phyloP scores from a whole-genome alignment of 345 rosid genomes.

The Citrus unshiu region DNA sequence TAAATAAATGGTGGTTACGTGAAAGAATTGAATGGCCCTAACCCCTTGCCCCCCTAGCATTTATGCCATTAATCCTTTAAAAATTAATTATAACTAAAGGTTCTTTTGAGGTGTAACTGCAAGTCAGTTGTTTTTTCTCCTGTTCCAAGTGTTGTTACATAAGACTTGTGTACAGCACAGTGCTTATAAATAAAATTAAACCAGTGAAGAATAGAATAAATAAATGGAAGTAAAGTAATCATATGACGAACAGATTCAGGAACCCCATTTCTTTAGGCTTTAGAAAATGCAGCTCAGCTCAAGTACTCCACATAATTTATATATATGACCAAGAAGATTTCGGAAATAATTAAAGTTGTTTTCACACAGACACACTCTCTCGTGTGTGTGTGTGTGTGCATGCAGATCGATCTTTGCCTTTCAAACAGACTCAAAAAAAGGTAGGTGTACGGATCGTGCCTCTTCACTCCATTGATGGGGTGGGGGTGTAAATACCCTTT shows the following conservation, averaged over 20 bases:
- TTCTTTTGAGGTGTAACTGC: not conserved
- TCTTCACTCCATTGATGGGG: constrained; percentile 21
- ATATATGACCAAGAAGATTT: not conserved
- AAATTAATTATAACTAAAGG: no score
- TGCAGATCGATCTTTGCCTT: not conserved
- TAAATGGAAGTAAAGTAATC: not conserved
- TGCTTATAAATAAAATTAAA: not conserved
- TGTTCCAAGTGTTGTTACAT: constrained; percentile 1
- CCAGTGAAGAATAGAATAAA: constrained; percentile 4
- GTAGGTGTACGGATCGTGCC: not conserved
- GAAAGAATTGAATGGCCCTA: not conserved
- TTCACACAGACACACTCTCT: no score
- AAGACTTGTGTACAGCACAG: not conserved
- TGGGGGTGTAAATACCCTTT: not conserved
- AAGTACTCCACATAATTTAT: not conserved
- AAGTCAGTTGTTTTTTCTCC: not conserved
- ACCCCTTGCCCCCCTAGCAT: no score
- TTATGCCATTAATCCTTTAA: no score
- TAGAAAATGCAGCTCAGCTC: not conserved
- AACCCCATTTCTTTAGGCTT: constrained; percentile 8
- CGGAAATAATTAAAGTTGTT: no score
- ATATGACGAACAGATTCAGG: not conserved
- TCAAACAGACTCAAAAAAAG: not conserved
- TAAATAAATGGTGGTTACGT: not conserved
- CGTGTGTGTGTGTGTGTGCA: no score